Evolutionary conservation across 2,329 filamentous ascomycete genomes (phyloP), one percentile per base, ranked within the genome.

Genomic region (Fusarium bulbicola): DNA sequence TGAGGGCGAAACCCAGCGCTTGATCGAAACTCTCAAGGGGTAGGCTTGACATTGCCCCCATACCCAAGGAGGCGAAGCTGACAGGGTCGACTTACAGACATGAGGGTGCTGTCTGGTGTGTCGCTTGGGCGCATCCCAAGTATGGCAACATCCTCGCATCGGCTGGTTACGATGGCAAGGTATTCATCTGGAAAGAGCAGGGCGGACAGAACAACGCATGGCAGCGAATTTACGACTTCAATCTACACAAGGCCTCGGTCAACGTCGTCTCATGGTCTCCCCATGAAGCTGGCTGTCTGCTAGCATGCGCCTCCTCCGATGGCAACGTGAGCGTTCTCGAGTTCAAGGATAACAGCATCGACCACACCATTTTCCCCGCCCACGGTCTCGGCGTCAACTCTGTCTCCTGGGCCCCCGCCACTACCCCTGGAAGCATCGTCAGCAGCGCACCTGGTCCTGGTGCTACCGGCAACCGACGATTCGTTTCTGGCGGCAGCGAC

Each of bases 261-360:
- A 99, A 99, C 86, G 93, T 97, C 79, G 94, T 99, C 56, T 92
- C 95, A 39, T 99, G 96, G 96, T 93, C 95, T n/a, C 96, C 96
- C 2, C 95, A 98, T 80, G 96, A 98, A 84, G 92, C 92, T 18
- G 96, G 96, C 78, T 98, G 96, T 83, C 89, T 98, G 59, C 92
- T 99, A 60, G 96, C 96, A 62, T 97, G 95, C 82, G 96, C 96
- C 54, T 97, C 93, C 15, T 97, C 93, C 21, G 96, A 99, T 81
- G 96, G 96, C 80, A 93, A 93, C 81, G 95, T 98, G 78, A 94
- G 91, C 76, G 95, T 98, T 7, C 91, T 99, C 79, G 96, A 98
- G 82, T 98, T 99, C 87, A 95, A 95, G 83, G 95, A 98, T 84
- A 97, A 97, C 83, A 92, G 90, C 82, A 97, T 96, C 91, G 92